Percentiles rank a stretch among this genome's conserved stretches.
Evolutionary conservation across 176 grass and related monocot species (phyloP).

Genomic region (Ampelocalamus luodianensis): DNA sequence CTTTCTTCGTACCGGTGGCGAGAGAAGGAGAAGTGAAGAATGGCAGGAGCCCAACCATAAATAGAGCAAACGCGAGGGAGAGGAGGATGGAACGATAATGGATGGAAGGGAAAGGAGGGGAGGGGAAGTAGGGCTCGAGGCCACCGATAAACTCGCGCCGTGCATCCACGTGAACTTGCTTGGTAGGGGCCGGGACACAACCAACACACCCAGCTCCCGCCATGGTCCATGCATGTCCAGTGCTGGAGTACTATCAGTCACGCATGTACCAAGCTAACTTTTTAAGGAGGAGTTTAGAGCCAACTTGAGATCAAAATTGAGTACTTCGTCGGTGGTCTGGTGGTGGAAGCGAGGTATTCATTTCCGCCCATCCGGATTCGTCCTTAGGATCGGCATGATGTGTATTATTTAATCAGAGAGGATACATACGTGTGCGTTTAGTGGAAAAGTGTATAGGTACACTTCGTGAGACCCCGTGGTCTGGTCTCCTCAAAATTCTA

Average conservation of each 20-base stretch:
- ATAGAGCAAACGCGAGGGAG: constrained; percentile 17
- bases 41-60: constrained; percentile 1
- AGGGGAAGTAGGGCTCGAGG: constrained; percentile 35
- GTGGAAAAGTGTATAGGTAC: accelerated
- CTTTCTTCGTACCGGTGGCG: background rate
- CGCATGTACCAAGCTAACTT: too few species aligned
- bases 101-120: constrained; percentile 43
- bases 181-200: too few species aligned
- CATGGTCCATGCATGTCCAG: background rate
- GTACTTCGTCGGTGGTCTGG: too few species aligned
- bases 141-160: constrained; percentile 4
- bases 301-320: too few species aligned
- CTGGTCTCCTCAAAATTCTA: too few species aligned
- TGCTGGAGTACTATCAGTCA: background rate
- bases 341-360: too few species aligned
- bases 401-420: too few species aligned
- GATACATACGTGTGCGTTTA: too few species aligned
- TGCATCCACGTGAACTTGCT: background rate
- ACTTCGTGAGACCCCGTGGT: too few species aligned
- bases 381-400: too few species aligned
- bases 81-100: background rate
- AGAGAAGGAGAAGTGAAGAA: constrained; percentile 26
- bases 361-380: too few species aligned
- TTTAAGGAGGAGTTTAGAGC: too few species aligned
- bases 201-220: background rate